These are phyloP conservation scores for Talaromyces sp. DNA, from an alignment of 2,329 filamentous ascomycete species.

Conservation along the genomic window DNA sequence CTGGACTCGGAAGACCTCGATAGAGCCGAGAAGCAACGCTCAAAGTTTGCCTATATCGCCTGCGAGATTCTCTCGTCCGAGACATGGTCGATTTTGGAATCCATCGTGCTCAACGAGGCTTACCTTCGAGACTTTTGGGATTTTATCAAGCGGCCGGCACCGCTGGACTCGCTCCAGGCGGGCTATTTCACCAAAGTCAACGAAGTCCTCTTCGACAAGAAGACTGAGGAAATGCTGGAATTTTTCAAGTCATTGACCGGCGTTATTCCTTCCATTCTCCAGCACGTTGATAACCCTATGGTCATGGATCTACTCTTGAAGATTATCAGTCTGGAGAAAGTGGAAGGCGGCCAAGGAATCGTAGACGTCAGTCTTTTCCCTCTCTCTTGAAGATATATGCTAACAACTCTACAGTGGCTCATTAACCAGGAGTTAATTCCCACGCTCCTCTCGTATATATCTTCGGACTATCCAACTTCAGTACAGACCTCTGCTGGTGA, in stretches of 20 bases:
- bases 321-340: slow-evolving; percentile 93
- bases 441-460: slow-evolving; percentile 77
- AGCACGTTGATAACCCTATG: slow-evolving; percentile 95
- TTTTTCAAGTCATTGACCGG: slow-evolving; percentile 80
- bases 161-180: slow-evolving; percentile 86
- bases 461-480: slow-evolving; percentile 76
- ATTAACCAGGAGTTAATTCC: slow-evolving; percentile 86
- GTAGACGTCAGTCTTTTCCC: slow-evolving; percentile 65
- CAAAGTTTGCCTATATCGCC: slow-evolving; percentile 89
- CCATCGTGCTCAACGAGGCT: slow-evolving; percentile 76
- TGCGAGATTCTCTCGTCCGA: slow-evolving; percentile 93
- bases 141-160: slow-evolving; percentile 77
- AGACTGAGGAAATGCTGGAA: slow-evolving; percentile 93
- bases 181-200: slow-evolving; percentile 99
- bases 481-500: slow-evolving; percentile 96
- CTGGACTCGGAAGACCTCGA: slow-evolving; percentile 49
- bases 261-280: slow-evolving; percentile 77
- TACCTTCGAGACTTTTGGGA: slow-evolving; percentile 83
- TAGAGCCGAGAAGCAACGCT: slow-evolving; percentile 81
- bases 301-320: slow-evolving; percentile 96
- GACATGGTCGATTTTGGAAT: slow-evolving; percentile 94
- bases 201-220: slow-evolving; percentile 94
- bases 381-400: neutral
- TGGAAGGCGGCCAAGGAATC: slow-evolving; percentile 83
- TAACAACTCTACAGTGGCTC: slow-evolving; percentile 63